phyloP scores from a whole-genome alignment of 345 rosid species.

The Camelina laxa region DNA sequence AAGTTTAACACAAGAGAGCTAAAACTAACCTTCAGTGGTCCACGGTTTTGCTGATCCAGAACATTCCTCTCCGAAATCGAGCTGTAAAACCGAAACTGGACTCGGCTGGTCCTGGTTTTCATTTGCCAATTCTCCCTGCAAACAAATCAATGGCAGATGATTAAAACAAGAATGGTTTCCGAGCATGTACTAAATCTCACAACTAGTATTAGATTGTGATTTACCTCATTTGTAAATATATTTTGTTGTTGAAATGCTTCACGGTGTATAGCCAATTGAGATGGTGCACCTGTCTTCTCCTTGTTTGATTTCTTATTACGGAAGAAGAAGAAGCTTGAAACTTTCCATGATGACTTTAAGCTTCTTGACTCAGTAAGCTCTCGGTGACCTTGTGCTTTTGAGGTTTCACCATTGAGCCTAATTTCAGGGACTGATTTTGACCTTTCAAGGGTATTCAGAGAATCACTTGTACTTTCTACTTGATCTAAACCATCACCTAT shows the following conservation, averaged over 20 bases:
- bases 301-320: conserved; percentile 65
- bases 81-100: conserved; percentile 86
- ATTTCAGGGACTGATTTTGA: conserved; percentile 76
- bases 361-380: conserved; percentile 60
- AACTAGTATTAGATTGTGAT: conserved; percentile 16
- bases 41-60: conserved; percentile 50
- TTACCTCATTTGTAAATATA: conserved; percentile 60
- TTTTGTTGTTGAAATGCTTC: conserved; percentile 42
- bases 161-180: conserved; percentile 27
- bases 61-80: conserved; percentile 68
- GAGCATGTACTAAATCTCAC: neutral
- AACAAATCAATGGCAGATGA: conserved; percentile 40
- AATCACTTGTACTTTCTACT: conserved; percentile 50
- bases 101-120: conserved; percentile 96
- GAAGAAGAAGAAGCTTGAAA: conserved; percentile 82
- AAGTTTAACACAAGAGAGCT: conserved; percentile 11
- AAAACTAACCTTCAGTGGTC: conserved; percentile 47
- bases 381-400: conserved; percentile 51
- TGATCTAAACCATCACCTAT: conserved; percentile 48
- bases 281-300: conserved; percentile 49
- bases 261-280: conserved; percentile 37
- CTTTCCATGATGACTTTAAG: conserved; percentile 70
- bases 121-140: conserved; percentile 60
- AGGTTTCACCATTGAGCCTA: conserved; percentile 53
- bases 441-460: conserved; percentile 62